phyloP scores from a whole-genome alignment of 805 yeast genomes.

The Diddensiella santjacobensis region DNA sequence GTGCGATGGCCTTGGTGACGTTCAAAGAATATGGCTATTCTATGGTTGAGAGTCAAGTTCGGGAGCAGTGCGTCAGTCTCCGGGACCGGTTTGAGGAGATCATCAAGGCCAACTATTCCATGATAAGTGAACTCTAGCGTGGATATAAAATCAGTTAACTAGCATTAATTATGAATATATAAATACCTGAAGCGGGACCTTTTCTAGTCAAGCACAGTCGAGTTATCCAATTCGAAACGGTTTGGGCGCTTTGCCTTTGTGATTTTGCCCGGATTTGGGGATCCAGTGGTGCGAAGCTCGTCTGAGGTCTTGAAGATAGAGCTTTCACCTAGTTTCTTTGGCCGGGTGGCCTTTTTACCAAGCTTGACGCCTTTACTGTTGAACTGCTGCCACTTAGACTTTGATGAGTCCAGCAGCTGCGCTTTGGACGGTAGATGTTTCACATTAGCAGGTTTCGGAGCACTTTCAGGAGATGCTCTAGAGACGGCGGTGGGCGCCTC shows the following conservation, averaged over 20 bases:
- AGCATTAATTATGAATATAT: too few species aligned
- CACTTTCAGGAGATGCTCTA: not conserved
- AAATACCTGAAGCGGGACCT: not conserved
- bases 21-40: too few species aligned
- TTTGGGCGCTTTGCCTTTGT: constrained; percentile 13
- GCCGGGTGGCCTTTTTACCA: constrained; percentile 1
- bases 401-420: constrained; percentile 20
- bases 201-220: not conserved
- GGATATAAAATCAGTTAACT: too few species aligned
- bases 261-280: constrained; percentile 16
- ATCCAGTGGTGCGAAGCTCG: constrained; percentile 20
- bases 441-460: not conserved
- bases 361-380: constrained; percentile 17
- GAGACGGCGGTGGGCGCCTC: not conserved
- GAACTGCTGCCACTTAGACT: constrained; percentile 31
- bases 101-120: too few species aligned
- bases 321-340: constrained; percentile 21
- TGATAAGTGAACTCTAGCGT: too few species aligned
- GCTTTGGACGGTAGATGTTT: constrained; percentile 15
- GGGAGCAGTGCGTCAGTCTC: too few species aligned
- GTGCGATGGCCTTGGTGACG: too few species aligned
- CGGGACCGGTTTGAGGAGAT: too few species aligned
- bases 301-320: constrained; percentile 26
- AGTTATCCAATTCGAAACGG: constrained; percentile 16
- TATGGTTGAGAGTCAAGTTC: too few species aligned